A percentile compares a stretch with the other conserved stretches of the same genome.
Evolutionary conservation across 768 basidiomycete species (phyloP).

Genomic region (Calocybe gangraenosa): DNA sequence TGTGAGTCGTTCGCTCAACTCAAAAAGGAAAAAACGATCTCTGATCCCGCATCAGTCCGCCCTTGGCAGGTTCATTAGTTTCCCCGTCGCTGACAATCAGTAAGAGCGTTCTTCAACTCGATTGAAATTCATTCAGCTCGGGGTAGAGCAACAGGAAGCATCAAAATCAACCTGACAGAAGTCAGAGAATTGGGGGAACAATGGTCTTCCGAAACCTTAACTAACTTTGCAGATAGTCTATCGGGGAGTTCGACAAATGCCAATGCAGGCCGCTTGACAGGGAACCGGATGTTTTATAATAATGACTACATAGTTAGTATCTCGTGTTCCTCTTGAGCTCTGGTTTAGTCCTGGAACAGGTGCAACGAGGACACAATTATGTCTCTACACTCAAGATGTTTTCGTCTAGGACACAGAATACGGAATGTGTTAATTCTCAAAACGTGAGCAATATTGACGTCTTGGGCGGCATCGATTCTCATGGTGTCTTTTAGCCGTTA

Average conservation of each 20-base stretch:
- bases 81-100: conserved; percentile 29
- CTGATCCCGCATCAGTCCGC: too few species aligned
- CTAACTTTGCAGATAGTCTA: conserved; percentile 34
- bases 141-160: conserved; percentile 48
- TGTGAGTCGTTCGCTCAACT: conserved; percentile 25
- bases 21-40: conserved; percentile 18
- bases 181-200: conserved; percentile 44
- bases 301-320: conserved; percentile 62
- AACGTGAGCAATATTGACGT: conserved; percentile 36
- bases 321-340: background rate
- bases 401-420: conserved; percentile 53
- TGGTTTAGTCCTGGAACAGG: conserved; percentile 32
- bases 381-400: conserved; percentile 65
- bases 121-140: conserved; percentile 15
- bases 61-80: conserved; percentile 15
- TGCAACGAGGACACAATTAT: conserved; percentile 56
- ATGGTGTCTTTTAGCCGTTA: conserved; percentile 34
- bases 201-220: conserved; percentile 44
- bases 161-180: conserved; percentile 52
- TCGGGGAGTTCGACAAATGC: conserved; percentile 33
- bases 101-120: background rate
- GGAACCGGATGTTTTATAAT: conserved; percentile 60
- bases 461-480: background rate
- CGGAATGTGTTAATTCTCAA: conserved; percentile 62
- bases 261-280: conserved; percentile 47